Evolutionary conservation across 1,139 yeast species (phyloP).

Genomic region (Taphrina pruni): DNA sequence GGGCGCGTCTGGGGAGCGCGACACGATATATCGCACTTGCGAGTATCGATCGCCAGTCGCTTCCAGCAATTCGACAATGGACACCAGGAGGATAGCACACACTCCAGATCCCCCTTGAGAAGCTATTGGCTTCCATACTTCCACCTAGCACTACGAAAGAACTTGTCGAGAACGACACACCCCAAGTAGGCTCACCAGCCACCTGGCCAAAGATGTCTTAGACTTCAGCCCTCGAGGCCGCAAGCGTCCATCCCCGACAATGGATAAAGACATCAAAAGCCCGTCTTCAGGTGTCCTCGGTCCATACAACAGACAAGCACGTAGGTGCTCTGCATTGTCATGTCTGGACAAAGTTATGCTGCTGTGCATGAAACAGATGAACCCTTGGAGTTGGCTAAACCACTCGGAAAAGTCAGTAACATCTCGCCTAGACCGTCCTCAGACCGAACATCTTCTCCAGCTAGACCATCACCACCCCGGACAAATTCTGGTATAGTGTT

Average conservation of each 20-base stretch:
- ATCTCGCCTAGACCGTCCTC: slow-evolving; percentile 3
- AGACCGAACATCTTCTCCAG: neutral
- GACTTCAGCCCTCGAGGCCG: slow-evolving; percentile 1
- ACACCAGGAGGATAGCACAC: too few species aligned
- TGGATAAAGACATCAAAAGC: neutral
- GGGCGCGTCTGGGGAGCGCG: too few species aligned
- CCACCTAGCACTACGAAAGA: too few species aligned
- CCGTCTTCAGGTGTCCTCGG: neutral
- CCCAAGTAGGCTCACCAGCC: neutral
- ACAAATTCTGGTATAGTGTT: slow-evolving; percentile 17
- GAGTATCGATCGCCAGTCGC: too few species aligned
- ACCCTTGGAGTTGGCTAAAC: slow-evolving; percentile 5
- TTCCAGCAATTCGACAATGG: too few species aligned
- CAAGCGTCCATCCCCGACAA: slow-evolving; percentile 8
- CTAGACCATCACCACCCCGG: slow-evolving; percentile 7
- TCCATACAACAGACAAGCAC: neutral
- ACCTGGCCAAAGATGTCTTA: slow-evolving; percentile 1
- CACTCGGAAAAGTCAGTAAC: slow-evolving; percentile 15
- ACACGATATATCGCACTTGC: too few species aligned
- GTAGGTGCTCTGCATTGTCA: neutral
- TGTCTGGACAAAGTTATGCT: slow-evolving; percentile 9
- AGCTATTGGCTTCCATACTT: too few species aligned
- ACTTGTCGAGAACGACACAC: too few species aligned
- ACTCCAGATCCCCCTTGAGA: too few species aligned
- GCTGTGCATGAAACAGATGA: slow-evolving; percentile 3